Evolutionary conservation across 352 stramenopile genomes (phyloP).

Genomic region (Labyrinthula sp.): DNA sequence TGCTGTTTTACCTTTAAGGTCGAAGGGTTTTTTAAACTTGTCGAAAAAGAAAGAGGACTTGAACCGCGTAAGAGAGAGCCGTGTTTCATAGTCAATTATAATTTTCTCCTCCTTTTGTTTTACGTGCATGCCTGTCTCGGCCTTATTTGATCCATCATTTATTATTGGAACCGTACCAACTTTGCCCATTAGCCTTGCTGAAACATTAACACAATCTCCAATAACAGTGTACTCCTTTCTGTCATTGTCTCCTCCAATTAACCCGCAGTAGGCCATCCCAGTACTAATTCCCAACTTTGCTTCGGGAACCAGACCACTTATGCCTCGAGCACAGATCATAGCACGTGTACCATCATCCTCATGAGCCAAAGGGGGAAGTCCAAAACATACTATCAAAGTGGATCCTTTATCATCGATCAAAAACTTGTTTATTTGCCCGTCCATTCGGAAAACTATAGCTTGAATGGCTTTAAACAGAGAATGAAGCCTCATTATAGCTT

Average conservation of each 20-base stretch:
- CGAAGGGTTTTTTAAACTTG: too few relatives aligned
- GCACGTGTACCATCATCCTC: slow-evolving; percentile 64
- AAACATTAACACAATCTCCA: slow-evolving; percentile 73
- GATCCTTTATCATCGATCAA: slow-evolving; percentile 77
- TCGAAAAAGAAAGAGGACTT: too few relatives aligned
- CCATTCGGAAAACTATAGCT: too few relatives aligned
- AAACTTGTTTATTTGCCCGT: slow-evolving; percentile 84
- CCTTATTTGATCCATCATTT: too few relatives aligned
- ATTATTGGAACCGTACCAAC: too few relatives aligned
- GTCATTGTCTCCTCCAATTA: slow-evolving; percentile 59
- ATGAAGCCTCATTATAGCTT: too few relatives aligned
- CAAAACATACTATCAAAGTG: slow-evolving; percentile 69
- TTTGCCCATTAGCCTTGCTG: slow-evolving; percentile 66
- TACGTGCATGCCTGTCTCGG: too few relatives aligned
- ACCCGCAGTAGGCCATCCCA: slow-evolving; percentile 63
- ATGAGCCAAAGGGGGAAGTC: slow-evolving; percentile 60
- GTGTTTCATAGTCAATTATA: too few relatives aligned
- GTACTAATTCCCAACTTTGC: slow-evolving; percentile 65
- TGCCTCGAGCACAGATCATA: slow-evolving; percentile 56
- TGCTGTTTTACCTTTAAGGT: too few relatives aligned
- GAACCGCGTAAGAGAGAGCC: too few relatives aligned
- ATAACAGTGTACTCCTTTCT: slow-evolving; percentile 73
- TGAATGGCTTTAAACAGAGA: too few relatives aligned
- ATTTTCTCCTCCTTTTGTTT: too few relatives aligned
- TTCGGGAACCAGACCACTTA: slow-evolving; percentile 29